Conservation (phyloP, 2,329 filamentous ascomycete genomes). For the Furcasterigmium furcatum region DNA sequence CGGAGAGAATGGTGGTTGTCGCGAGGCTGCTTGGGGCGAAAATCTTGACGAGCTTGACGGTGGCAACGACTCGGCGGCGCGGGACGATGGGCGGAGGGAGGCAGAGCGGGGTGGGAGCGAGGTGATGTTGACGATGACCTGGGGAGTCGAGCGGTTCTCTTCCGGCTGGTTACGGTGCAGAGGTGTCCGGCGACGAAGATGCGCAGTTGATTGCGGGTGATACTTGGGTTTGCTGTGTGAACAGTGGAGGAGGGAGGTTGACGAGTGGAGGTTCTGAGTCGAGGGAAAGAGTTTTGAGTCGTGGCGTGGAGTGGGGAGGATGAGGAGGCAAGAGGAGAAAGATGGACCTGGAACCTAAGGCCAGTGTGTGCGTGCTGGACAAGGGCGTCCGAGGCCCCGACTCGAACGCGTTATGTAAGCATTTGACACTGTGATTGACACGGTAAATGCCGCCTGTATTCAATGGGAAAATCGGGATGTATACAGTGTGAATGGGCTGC, state of each 20-base stretch:
- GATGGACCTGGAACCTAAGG: not conserved
- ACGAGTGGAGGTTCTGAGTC: slow-evolving; percentile 1
- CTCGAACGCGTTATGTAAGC: not conserved
- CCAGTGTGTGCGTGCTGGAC: not conserved
- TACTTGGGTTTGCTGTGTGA: not conserved
- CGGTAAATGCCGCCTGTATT: too few relatives aligned
- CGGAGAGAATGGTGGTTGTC: slow-evolving; percentile 1
- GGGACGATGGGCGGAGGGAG: not conserved
- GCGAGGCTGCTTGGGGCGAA: slow-evolving; percentile 2
- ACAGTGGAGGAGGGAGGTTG: not conserved
- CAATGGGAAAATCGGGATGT: too few relatives aligned
- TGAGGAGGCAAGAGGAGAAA: slow-evolving; percentile 2
- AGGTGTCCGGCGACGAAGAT: not conserved
- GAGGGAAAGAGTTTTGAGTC: slow-evolving; percentile 2
- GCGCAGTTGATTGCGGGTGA: not conserved
- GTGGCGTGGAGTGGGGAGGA: slow-evolving; percentile 2
- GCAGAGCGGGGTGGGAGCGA: not conserved
- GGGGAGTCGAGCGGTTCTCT: not conserved
- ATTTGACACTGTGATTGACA: not conserved
- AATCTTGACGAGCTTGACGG: not conserved
- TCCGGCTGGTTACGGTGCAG: not conserved
- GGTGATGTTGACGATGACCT: not conserved
- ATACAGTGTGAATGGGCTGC: too few relatives aligned
- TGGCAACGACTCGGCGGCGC: slow-evolving; percentile 3
- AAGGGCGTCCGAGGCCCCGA: not conserved